Evolutionary conservation across 2,329 filamentous ascomycete genomes (phyloP).

Genomic region (Alternaria sp.): DNA sequence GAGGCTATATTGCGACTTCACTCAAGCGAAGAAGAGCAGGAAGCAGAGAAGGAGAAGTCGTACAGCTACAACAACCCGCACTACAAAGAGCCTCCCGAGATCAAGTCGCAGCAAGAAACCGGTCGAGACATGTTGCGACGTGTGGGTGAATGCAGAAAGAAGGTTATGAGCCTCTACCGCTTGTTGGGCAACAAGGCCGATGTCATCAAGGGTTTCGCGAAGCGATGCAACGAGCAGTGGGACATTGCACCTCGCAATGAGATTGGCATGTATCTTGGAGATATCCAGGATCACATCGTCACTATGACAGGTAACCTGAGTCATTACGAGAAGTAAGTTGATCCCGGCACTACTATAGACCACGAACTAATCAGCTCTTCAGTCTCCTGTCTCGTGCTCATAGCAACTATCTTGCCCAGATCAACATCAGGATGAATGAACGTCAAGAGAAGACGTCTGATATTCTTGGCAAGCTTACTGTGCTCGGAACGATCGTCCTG

Average conservation of each 20-base stretch:
- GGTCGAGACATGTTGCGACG: slow-evolving; percentile 86
- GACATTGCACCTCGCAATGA: slow-evolving; percentile 93
- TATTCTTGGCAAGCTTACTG: slow-evolving; percentile 91
- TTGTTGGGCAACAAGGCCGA: slow-evolving; percentile 96
- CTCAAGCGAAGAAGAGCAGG: slow-evolving; percentile 55
- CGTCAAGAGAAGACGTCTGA: slow-evolving; percentile 94
- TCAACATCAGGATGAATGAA: slow-evolving; percentile 99
- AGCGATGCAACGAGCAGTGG: slow-evolving; percentile 97
- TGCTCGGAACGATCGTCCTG: slow-evolving; percentile 93
- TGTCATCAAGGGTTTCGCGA: slow-evolving; percentile 98
- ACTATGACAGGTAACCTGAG: slow-evolving; percentile 97
- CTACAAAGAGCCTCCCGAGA: slow-evolving; percentile 43
- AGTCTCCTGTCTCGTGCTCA: slow-evolving; percentile 91
- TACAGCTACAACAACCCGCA: slow-evolving; percentile 40
- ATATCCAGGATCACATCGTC: slow-evolving; percentile 98
- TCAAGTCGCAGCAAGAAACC: slow-evolving; percentile 52
- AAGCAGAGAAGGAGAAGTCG: slow-evolving; percentile 33
- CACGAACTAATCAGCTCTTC: slow-evolving; percentile 18
- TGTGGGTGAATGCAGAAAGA: slow-evolving; percentile 93
- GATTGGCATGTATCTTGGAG: slow-evolving; percentile 95
- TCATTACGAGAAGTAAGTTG: slow-evolving; percentile 89
- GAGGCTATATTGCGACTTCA: slow-evolving; percentile 87
- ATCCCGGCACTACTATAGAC: neutral
- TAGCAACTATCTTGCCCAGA: slow-evolving; percentile 97
- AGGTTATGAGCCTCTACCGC: slow-evolving; percentile 94